A percentile compares a stretch with the other conserved stretches of the same genome.
These are phyloP conservation scores for Eragrostis nindensis DNA, from an alignment of 176 grass and related monocot species.

Conservation along the genomic window DNA sequence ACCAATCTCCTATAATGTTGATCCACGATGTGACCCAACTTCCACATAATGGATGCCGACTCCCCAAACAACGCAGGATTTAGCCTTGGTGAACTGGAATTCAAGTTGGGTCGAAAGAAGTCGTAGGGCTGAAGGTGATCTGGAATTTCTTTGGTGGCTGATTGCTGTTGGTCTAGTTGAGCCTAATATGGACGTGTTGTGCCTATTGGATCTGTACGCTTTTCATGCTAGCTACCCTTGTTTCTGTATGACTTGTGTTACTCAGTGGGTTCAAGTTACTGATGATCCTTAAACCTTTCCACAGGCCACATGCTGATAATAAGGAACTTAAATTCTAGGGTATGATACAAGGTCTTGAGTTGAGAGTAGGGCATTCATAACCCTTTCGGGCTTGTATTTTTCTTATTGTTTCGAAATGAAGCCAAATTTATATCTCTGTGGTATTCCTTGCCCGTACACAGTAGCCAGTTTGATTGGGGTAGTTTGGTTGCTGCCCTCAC, in stretches of 20 bases:
- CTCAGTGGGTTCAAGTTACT: not conserved
- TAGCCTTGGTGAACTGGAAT: constrained; percentile 4
- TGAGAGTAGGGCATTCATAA: not conserved
- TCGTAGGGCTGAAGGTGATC: not conserved
- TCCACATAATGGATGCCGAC: constrained; percentile 42
- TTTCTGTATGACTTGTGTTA: constrained; percentile 1
- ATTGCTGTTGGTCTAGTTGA: not conserved
- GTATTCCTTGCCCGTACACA: not conserved
- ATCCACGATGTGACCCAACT: constrained; percentile 48
- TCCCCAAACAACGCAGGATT: constrained; percentile 28
- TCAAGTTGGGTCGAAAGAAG: constrained; percentile 1
- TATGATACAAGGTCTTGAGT: not conserved
- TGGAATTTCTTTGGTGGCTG: not conserved
- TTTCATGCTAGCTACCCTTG: not conserved
- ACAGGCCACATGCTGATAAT: not conserved
- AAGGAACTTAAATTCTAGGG: not conserved
- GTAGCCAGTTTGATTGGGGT: not conserved
- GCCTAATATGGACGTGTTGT: not conserved
- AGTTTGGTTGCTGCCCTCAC: too few species aligned
- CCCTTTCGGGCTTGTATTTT: not conserved
- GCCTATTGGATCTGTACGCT: not conserved
- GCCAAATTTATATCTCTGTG: not conserved
- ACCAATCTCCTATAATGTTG: constrained; percentile 42
- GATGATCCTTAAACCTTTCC: not conserved
- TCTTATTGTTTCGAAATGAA: not conserved